phyloP scores from a whole-genome alignment of 2,329 filamentous ascomycete genomes.

The Dryadomyces quercivorus region DNA sequence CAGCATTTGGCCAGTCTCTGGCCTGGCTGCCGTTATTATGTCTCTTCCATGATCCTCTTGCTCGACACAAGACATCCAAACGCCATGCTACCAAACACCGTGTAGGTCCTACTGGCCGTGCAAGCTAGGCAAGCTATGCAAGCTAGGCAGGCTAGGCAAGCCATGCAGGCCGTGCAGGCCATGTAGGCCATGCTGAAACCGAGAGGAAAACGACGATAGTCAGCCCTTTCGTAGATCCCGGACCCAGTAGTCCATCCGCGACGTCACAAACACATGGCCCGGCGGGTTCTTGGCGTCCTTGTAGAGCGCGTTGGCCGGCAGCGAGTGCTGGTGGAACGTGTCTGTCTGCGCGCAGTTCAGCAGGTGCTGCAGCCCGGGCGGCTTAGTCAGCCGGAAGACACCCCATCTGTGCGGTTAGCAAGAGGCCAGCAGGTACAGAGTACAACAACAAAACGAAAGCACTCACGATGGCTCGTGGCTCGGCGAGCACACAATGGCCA shows the following conservation, averaged over 20 bases:
- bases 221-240: conserved; percentile 32
- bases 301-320: conserved; percentile 53
- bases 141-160: too few relatives aligned
- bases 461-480: conserved; percentile 63
- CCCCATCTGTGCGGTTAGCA: conserved; percentile 47
- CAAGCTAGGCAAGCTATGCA: too few relatives aligned
- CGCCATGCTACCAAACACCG: too few relatives aligned
- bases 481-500: conserved; percentile 93
- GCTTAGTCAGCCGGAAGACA: conserved; percentile 86
- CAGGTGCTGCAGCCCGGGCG: conserved; percentile 78
- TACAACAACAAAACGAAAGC: too few relatives aligned
- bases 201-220: not conserved
- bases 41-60: too few relatives aligned
- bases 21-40: too few relatives aligned
- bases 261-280: conserved; percentile 59
- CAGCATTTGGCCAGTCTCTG: too few relatives aligned
- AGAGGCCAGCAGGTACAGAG: not conserved
- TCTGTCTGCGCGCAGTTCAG: conserved; percentile 65
- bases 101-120: too few relatives aligned
- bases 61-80: too few relatives aligned
- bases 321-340: conserved; percentile 66
- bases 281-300: conserved; percentile 55
- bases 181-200: not conserved
- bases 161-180: too few relatives aligned
- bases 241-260: conserved; percentile 48